Evolutionary conservation across 306 rosid genomes (phyloP), one percentile per base, ranked within the genome.

Genomic region (Styphnolobium japonicum): DNA sequence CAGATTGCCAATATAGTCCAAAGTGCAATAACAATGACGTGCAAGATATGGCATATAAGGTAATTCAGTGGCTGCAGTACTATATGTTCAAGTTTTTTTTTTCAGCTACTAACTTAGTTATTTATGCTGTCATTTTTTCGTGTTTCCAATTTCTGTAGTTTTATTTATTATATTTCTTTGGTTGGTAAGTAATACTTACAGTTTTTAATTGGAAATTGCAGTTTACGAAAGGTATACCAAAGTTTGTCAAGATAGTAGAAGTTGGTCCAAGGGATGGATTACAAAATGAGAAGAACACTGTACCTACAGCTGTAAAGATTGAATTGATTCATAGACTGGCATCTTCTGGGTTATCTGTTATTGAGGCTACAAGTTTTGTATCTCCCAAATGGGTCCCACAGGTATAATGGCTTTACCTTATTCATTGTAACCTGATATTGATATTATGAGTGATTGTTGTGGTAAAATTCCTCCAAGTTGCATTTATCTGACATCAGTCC

Each of bases 191-290:
- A 58, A 6, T 34, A 49, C n/a, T 46, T 12, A 2, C 15, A 36
- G 22, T 36, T 55, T 18, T 52, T 29, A 2, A 19, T 46, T 81
- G 61, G 19, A 69, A 53, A 60, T 14, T 80, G 81, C 89, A 88
- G 94, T 73, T 83, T 81, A 78, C 86, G 75, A 78, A 58, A 63
- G 83, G 85, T 39, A 69, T 88, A 11, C 91, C 92, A 18, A 89
- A 89, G 52, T 86, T 77, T 86, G 91, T 89, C 71, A 91, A 91
- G 87, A 91, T 91, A 75, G 96, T 89, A 74, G 96, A 89, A 89
- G 96, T 89, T 72, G 93, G 96, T 84, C 96, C 96, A 56, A 89
- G 96, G 64, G 96, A 91, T 53, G 96, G 96, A 67, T 87, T 91
- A 7, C 96, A 91, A 78, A 91, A 91, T 76, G 96, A 91, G 85